Conservation (phyloP, 768 basidiomycete genomes). For the Agrocybe praecox region DNA sequence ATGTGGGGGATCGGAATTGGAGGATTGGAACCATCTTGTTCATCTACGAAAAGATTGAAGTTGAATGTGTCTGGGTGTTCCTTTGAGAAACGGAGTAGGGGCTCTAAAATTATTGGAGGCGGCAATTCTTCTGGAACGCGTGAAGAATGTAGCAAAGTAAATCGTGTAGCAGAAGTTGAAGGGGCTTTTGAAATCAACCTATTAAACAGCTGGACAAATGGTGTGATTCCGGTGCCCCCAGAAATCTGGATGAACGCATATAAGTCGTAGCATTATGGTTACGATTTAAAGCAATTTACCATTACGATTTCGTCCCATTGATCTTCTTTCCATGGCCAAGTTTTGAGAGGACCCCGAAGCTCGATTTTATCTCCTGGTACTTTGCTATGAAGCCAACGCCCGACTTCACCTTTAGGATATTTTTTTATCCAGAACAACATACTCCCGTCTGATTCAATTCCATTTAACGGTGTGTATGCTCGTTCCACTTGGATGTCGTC, state of each 20-base stretch:
- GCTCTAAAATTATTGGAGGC: conserved; percentile 60
- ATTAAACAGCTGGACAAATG: conserved; percentile 79
- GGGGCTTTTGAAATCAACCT: conserved; percentile 43
- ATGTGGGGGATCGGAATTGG: conserved; percentile 26
- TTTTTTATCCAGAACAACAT: conserved; percentile 84
- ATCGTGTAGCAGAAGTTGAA: conserved; percentile 45
- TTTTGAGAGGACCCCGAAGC: conserved; percentile 73
- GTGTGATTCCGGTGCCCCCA: conserved; percentile 87
- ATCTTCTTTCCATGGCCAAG: conserved; percentile 59
- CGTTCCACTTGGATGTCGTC: conserved; percentile 88
- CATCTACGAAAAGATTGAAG: conserved; percentile 67
- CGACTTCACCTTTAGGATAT: conserved; percentile 79
- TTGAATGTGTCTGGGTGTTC: conserved; percentile 57
- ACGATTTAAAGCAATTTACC: conserved; percentile 40
- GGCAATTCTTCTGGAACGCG: conserved; percentile 65
- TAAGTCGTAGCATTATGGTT: neutral
- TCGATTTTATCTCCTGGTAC: conserved; percentile 68
- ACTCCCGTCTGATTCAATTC: conserved; percentile 64
- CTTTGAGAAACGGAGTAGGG: conserved; percentile 49
- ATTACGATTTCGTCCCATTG: conserved; percentile 80
- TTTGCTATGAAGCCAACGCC: conserved; percentile 80
- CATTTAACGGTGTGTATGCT: conserved; percentile 80
- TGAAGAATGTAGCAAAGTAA: conserved; percentile 77
- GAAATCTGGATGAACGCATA: conserved; percentile 57
- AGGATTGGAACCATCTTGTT: conserved; percentile 28